Evolutionary conservation across 2,329 filamentous ascomycete species (phyloP).

Genomic region (Fonsecaea monophora): DNA sequence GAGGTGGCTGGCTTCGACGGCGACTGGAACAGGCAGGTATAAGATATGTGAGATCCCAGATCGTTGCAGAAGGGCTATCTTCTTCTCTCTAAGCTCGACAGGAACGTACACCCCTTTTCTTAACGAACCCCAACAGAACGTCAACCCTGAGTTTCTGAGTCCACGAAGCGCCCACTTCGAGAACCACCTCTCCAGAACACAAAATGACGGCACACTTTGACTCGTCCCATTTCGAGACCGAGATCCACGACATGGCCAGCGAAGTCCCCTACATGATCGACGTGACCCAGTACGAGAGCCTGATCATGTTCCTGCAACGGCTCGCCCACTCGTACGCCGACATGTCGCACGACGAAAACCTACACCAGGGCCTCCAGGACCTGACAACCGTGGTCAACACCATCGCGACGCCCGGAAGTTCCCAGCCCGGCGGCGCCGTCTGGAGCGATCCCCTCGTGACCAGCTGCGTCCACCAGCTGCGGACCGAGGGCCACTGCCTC

Average conservation of each 20-base stretch:
- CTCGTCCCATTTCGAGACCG: background rate
- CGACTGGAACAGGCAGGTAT: background rate
- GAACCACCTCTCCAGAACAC: too few relatives aligned
- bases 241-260: background rate
- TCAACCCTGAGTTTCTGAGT: too few relatives aligned
- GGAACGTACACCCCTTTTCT: too few relatives aligned
- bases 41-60: background rate
- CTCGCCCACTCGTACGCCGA: background rate
- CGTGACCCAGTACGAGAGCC: background rate
- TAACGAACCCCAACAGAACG: too few relatives aligned
- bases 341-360: background rate
- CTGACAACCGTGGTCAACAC: background rate
- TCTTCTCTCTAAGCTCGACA: background rate
- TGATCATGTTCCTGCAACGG: background rate
- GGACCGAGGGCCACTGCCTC: background rate
- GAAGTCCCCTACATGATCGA: background rate
- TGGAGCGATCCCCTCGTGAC: constrained; percentile 3
- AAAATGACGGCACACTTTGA: background rate
- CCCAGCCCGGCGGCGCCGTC: background rate
- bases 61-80: background rate
- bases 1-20: background rate
- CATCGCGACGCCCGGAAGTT: background rate
- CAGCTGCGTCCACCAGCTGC: constrained; percentile 6
- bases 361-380: background rate
- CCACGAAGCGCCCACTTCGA: too few relatives aligned